Evolutionary conservation across 2,329 filamentous ascomycete species (phyloP).

Genomic region (Fusarium sp.): DNA sequence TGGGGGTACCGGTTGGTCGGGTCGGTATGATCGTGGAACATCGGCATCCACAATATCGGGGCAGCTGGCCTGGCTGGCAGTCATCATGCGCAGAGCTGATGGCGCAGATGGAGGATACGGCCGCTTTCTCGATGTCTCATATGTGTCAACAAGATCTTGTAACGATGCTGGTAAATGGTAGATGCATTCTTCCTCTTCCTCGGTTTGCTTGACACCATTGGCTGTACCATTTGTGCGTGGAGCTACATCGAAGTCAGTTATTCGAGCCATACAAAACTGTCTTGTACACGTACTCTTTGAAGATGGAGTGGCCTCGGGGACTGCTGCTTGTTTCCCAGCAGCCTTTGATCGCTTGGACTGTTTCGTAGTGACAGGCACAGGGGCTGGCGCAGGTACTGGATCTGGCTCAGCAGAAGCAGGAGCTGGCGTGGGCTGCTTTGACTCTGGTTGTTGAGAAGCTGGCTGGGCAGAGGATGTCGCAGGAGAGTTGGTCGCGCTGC

Average conservation of each 20-base stretch:
- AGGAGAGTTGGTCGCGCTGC: conserved; percentile 66
- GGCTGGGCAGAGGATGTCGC: conserved; percentile 60
- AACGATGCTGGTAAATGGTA: conserved; percentile 92
- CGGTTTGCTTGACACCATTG: conserved; percentile 61
- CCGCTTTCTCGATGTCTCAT: conserved; percentile 82
- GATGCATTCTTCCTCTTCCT: conserved; percentile 78
- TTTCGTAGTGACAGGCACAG: conserved; percentile 44
- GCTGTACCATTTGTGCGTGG: conserved; percentile 62
- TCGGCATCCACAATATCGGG: conserved; percentile 84
- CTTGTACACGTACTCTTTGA: conserved; percentile 54
- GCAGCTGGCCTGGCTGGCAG: conserved; percentile 76
- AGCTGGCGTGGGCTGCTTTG: conserved; percentile 47
- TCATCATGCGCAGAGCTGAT: conserved; percentile 78
- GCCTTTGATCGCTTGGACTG: conserved; percentile 55
- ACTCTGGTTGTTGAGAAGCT: conserved; percentile 51
- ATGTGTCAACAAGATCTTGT: conserved; percentile 90
- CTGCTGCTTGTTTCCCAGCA: conserved; percentile 56
- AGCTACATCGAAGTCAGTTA: conserved; percentile 42
- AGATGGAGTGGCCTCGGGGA: conserved; percentile 55
- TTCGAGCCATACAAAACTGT: neutral
- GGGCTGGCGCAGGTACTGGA: conserved; percentile 33
- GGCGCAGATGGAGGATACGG: conserved; percentile 70
- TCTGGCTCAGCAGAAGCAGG: conserved; percentile 42
- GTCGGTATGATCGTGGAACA: conserved; percentile 83
- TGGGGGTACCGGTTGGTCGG: conserved; percentile 79